Conservation (phyloP, 148 eudicot species). For the Dysphania ambrosioides region DNA sequence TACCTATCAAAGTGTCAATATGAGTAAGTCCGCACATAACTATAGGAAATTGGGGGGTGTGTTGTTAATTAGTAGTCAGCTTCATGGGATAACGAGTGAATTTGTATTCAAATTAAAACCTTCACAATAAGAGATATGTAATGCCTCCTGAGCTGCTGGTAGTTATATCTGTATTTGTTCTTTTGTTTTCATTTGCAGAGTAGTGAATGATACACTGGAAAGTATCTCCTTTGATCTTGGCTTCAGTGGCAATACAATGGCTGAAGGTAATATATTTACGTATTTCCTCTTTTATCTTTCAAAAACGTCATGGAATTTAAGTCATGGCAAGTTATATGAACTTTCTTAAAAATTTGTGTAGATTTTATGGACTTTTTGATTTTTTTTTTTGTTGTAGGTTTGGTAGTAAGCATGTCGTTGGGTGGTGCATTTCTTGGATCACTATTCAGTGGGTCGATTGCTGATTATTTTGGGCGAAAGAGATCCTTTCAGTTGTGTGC, state of each 20-base stretch:
- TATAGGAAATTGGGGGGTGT: too few species aligned
- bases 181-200: slow-evolving; percentile 47
- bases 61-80: neutral
- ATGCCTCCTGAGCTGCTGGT: slow-evolving; percentile 4
- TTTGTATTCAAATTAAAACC: neutral
- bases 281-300: neutral
- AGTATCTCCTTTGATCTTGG: slow-evolving; percentile 82
- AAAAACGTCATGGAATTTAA: neutral
- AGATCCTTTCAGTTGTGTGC: slow-evolving; percentile 80
- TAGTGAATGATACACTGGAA: slow-evolving; percentile 82
- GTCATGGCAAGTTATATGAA: neutral
- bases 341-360: neutral
- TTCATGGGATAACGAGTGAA: neutral
- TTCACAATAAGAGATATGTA: too few species aligned
- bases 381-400: slow-evolving; percentile 40
- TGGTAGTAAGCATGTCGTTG: slow-evolving; percentile 81
- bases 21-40: too few species aligned
- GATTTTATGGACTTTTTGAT: neutral
- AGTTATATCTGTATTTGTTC: slow-evolving; percentile 10
- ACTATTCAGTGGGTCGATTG: slow-evolving; percentile 74
- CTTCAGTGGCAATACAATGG: slow-evolving; percentile 67
- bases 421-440: slow-evolving; percentile 91
- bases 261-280: slow-evolving; percentile 59
- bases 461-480: slow-evolving; percentile 81
- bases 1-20: too few species aligned